phyloP scores from a whole-genome alignment of 257 asterid genomes.

The Scutellaria barbata region DNA sequence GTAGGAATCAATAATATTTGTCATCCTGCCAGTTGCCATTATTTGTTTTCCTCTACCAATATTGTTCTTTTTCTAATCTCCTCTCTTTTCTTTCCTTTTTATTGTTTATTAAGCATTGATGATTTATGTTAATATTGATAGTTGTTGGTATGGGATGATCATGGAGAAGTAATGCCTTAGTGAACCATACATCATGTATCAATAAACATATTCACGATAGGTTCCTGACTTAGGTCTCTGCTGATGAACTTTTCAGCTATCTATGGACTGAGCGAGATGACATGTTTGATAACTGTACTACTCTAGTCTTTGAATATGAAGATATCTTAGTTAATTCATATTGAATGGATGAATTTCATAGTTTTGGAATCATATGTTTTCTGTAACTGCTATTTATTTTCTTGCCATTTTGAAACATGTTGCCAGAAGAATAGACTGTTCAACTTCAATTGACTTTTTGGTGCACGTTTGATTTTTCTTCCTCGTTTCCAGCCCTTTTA shows the following conservation, averaged over 20 bases:
- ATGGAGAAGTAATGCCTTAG: not conserved
- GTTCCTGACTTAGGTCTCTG: constrained; percentile 9
- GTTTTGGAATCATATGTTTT: constrained; percentile 20
- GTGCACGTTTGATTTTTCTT: not conserved
- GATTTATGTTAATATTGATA: not conserved
- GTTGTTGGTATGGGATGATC: constrained; percentile 8
- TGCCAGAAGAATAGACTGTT: constrained; percentile 8
- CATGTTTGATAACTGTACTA: not conserved
- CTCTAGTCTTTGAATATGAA: constrained; percentile 4
- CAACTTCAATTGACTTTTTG: constrained; percentile 25
- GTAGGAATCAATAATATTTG: constrained; percentile 11
- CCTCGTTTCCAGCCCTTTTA: constrained; percentile 74
- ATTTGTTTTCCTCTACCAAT: not conserved
- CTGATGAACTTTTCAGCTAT: constrained; percentile 15
- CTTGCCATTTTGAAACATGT: constrained; percentile 12
- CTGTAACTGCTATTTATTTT: constrained; percentile 5
- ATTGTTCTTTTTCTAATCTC: not conserved
- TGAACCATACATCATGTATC: not conserved
- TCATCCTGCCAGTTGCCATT: constrained; percentile 1
- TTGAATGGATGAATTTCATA: not conserved
- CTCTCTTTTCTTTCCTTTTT: not conserved
- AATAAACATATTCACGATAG: not conserved
- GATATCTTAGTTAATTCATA: not conserved
- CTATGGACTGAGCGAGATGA: not conserved
- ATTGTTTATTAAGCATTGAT: not conserved